Evolutionary conservation across 1,139 yeast genomes (phyloP), one percentile per base, ranked within the genome.

Genomic region (Yamadazyma dendronema): DNA sequence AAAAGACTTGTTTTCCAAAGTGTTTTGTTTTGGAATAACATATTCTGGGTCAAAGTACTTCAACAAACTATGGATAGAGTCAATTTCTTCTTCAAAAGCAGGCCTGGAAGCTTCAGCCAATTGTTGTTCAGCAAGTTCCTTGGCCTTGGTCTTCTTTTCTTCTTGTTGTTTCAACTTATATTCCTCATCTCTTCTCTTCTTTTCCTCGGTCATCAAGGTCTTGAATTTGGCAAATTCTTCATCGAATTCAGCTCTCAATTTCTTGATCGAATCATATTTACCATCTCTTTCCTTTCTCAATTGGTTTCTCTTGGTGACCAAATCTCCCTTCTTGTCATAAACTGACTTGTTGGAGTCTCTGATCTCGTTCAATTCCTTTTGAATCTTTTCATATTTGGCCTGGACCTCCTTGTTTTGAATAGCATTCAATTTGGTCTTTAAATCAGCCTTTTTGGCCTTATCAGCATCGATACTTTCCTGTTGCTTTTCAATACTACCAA

Each of bases 381-480:
- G 82, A 53, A 83, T 71, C 39, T 67, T 64, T 55, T 84, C 87
- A 52, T 80, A 78, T 55, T 75, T 65, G 47, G 72, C 67, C 55
- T 77, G 81, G 42, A 78, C 70, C 47, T 79, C 80, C 59, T 77
- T 84, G 54, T 84, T 76, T 56, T 82, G 86, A 46, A 80, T 61
- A 36, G 76, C 65, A 52, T 77, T 72, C 56, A 86, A 67, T 53
- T 79, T 76, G 57, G 77, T 73, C 70, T 88, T 89, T 65, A 92
- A 74, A 25, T 79, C 87, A 39, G 79, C 75, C 50, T 88, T 81
- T 68, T 87, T 83, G 41, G 72, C 74, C 69, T 82, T 85, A 64
- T 88, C 95, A 35, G 72, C 73, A 57, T 89, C 97, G 58, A 92
- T 84, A 36, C 82, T 75, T 50, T 77, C 77, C 71, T 89, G 97